Base-by-base conservation (phyloP, 176 grass and related monocot species). In the Rhynchospora tenuis region DNA sequence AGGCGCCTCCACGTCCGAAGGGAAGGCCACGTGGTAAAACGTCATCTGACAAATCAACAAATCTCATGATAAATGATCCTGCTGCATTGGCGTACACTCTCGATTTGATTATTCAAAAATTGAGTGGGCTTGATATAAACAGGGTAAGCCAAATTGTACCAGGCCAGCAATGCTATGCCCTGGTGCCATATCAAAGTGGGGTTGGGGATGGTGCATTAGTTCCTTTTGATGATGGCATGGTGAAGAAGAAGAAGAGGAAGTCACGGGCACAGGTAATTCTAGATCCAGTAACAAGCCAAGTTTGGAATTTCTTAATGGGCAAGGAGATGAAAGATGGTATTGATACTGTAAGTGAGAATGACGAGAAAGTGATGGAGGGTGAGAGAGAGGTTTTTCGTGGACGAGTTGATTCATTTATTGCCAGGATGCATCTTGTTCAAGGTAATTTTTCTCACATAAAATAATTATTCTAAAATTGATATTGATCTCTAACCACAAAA, bases 341-440 rank as follows among this genome's bases (percentile, higher is more conserved):
- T 77, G 86, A 90, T 78, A 86, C 61, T 52, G 87, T 90, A 44
- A 89, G 90, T 48, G 81, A 88, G 46, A 71, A 91, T 86, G 93
- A 94, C 73, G 86, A 94, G 86, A 94, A 87, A 63, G 84, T 84
- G 86, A 90, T 92, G 87, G 91, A 92, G 60, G 91, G 91, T 85
- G 94, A 97, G 85, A 93, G 94, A 88, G 81, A 75, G 59, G 69
- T 92, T 76, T 97, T 97, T n/a, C 85, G 82, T 61, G 94, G 91
- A 73, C 72, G 91, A 22, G 83, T 94, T 52, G 88, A 93, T 86
- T 93, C 94, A 83, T 97, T 97, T 85, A 97, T 97, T 90, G 89
- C 91, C 69, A 64, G 90, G 38, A 97, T 97, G 94, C 94, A 97
- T 89, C 88, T 97, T 62, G 91, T 97, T 90, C 94, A 97, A 83